Base-by-base conservation (phyloP, 306 rosid genomes). In the Betula pendula region DNA sequence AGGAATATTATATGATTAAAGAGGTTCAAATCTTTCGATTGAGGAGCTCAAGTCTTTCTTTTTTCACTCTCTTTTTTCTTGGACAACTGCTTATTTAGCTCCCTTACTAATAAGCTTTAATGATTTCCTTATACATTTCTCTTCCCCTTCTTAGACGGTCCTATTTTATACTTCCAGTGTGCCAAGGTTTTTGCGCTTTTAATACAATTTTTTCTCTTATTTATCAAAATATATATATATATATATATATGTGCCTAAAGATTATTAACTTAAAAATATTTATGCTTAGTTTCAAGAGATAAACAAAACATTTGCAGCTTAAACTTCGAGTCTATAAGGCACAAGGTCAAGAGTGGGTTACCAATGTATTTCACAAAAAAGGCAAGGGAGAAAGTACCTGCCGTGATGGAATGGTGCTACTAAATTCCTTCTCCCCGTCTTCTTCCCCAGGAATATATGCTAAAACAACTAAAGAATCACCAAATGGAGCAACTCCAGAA, bases 401-500 rank as follows among this genome's bases (percentile, higher is more conserved):
- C 31, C 92, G 89, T 47, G 94, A 87, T 72, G 94, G 96, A 83
- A 90, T 82, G 49, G 84, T 67, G 81, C 92, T 86, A 81, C 96
- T 89, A 81, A 95, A 92, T 68, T 92, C 91, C 87, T 95, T 89
- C 81, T 91, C 92, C 73, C 89, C 90, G 68, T 88, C 96, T 82
- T 91, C 95, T 80, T 91, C 99, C 70, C 90, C 94, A 33, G 92
- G 91, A 79, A 95, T 88, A 85, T 90, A 95, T 63, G 99, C 99
- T 53, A 95, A 86, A 88, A 91, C 96, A 79, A 95, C 99, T 91
- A 95, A 79, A 79, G 93, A 72, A 83, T 95, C 96, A 72, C 99
- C 97, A 82, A 95, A 95, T 12, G 97, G 99, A 70, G 99, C 97
- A 83, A 95, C 79, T 80, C 99, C 99, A 24, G 99, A 88, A 79